A percentile compares a stretch with the other conserved stretches of the same genome.
phyloP scores from a whole-genome alignment of 306 rosid genomes.

The Boehmeria nivea region DNA sequence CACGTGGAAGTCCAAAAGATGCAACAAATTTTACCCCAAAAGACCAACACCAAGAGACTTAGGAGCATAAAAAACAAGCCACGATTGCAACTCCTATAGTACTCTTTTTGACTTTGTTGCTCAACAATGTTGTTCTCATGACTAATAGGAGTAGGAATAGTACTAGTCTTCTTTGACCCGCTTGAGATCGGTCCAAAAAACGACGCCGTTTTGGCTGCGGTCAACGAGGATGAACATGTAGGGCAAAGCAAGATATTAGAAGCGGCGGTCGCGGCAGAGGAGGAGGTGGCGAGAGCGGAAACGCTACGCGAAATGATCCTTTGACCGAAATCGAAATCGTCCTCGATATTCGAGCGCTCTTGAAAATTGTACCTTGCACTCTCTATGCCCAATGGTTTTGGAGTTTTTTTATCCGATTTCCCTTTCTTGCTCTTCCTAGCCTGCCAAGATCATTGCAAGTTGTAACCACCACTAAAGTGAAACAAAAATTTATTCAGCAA shows the following conservation, averaged over 20 bases:
- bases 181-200: neutral
- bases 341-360: neutral
- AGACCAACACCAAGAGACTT: slow-evolving; percentile 22
- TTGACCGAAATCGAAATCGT: neutral
- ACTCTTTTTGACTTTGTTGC: neutral
- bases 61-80: slow-evolving; percentile 19
- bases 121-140: too few relatives aligned
- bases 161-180: neutral
- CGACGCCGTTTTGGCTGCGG: neutral
- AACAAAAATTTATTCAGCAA: too few relatives aligned
- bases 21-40: slow-evolving; percentile 23
- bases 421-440: neutral
- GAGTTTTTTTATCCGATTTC: neutral
- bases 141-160: too few relatives aligned
- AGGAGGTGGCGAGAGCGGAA: neutral
- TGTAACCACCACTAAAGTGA: too few relatives aligned
- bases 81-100: neutral
- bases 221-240: slow-evolving; percentile 1
- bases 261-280: neutral
- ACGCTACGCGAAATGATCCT: neutral
- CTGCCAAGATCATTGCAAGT: too few relatives aligned
- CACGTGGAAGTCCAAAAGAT: slow-evolving; percentile 19
- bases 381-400: neutral
- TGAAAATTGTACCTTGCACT: neutral
- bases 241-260: neutral